These are phyloP conservation scores for Cynanchum wilfordii DNA, from an alignment of 257 asterid genomes.

Conservation along the genomic window DNA sequence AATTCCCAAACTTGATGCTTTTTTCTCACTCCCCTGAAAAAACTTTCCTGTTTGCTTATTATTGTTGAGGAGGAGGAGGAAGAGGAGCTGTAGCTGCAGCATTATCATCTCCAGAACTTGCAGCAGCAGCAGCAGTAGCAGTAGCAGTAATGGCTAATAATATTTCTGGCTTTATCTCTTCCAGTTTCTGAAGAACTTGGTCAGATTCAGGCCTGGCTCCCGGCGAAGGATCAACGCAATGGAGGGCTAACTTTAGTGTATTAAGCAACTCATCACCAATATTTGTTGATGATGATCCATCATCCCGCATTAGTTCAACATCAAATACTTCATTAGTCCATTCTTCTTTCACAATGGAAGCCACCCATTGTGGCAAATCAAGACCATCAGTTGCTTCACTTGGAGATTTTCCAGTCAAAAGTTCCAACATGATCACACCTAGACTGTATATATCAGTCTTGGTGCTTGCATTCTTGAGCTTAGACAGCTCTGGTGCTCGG, in stretches of 20 bases:
- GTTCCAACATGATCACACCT: conserved; percentile 83
- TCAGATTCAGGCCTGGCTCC: conserved; percentile 72
- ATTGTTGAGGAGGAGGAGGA: conserved; percentile 15
- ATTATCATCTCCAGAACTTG: conserved; percentile 32
- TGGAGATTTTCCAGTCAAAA: conserved; percentile 84
- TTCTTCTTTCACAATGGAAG: conserved; percentile 84
- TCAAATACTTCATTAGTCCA: conserved; percentile 93
- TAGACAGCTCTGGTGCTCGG: conserved; percentile 82
- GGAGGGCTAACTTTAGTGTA: conserved; percentile 72
- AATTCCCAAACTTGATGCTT: background rate
- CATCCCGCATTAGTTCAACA: conserved; percentile 72
- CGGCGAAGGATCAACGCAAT: conserved; percentile 86
- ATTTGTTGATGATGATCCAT: conserved; percentile 15
- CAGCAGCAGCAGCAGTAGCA: background rate
- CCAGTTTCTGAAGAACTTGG: conserved; percentile 62
- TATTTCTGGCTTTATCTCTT: conserved; percentile 58
- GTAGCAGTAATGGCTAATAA: conserved; percentile 17
- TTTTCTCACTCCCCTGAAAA: background rate
- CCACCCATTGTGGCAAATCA: conserved; percentile 85
- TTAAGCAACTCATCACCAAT: conserved; percentile 70
- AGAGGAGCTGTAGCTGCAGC: conserved; percentile 4
- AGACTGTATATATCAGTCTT: conserved; percentile 77
- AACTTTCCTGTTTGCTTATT: conserved; percentile 15
- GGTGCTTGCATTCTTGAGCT: conserved; percentile 56
- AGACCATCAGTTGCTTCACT: conserved; percentile 80